Percentiles rank a stretch among this genome's conserved stretches.
Conservation (phyloP, 768 basidiomycete species). For the Hypholoma sublateritium region DNA sequence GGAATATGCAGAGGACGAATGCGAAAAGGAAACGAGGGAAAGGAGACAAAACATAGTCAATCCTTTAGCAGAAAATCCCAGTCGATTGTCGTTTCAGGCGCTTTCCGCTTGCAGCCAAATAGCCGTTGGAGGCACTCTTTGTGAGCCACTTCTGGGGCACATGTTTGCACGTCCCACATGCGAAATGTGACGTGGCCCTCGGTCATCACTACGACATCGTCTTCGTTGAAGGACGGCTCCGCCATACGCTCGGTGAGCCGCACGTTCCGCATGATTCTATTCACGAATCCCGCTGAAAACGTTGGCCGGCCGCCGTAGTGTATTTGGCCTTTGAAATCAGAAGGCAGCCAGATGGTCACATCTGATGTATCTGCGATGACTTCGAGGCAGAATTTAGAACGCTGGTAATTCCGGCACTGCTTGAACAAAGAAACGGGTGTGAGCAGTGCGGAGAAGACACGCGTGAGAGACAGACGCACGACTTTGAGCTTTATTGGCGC, state of each 20-base stretch:
- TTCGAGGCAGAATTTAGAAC: slow-evolving; percentile 62
- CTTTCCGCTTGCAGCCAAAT: slow-evolving; percentile 57
- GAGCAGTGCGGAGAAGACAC: slow-evolving; percentile 16
- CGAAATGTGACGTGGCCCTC: slow-evolving; percentile 62
- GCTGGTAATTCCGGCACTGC: slow-evolving; percentile 59
- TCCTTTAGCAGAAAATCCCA: slow-evolving; percentile 83
- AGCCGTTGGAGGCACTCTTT: slow-evolving; percentile 66
- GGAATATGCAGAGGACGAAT: slow-evolving; percentile 11
- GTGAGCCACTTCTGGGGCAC: slow-evolving; percentile 59
- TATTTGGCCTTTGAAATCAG: slow-evolving; percentile 74
- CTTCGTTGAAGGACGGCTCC: slow-evolving; percentile 40
- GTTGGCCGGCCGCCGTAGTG: slow-evolving; percentile 48
- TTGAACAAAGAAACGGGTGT: slow-evolving; percentile 9
- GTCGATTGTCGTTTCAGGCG: slow-evolving; percentile 57
- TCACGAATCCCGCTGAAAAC: slow-evolving; percentile 74
- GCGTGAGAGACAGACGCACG: slow-evolving; percentile 42
- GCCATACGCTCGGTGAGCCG: slow-evolving; percentile 42
- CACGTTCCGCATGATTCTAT: slow-evolving; percentile 59
- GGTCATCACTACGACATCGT: slow-evolving; percentile 66
- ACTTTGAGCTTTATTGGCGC: slow-evolving; percentile 69
- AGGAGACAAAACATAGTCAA: slow-evolving; percentile 24
- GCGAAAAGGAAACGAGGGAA: slow-evolving; percentile 6
- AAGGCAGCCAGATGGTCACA: slow-evolving; percentile 76
- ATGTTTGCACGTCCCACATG: slow-evolving; percentile 77
- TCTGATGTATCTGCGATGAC: slow-evolving; percentile 65